Base-by-base conservation (phyloP, 73 alveolate species). In the Effrenium voratum region DNA sequence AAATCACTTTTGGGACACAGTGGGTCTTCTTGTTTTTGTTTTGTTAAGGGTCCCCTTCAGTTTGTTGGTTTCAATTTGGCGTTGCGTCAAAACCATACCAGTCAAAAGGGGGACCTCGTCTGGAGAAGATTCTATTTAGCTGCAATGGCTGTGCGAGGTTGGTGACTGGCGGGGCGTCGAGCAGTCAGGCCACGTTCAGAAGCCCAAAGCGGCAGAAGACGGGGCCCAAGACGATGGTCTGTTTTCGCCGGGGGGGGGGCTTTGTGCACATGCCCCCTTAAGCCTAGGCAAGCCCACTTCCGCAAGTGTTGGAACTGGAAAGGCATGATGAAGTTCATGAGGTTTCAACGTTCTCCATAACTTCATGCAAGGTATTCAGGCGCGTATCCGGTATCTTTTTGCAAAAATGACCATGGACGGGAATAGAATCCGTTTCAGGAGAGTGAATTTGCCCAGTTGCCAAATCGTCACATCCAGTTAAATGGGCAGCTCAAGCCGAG, bases 171-270 rank as follows among this genome's bases (percentile, higher is more conserved):
- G 41, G 12, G 95, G 85, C 49, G 28, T 47, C 28, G 95, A 87
- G 95, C 95, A 87, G 36, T 41, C 84, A 3, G 95, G 95, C 30
- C 83, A 50, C 75, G 68, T 87, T 83, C 95, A 30, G 49, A 87
- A 87, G 84, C 30, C 84, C n/a, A 40, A 28, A 47, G 28, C 38
- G 34, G 15, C 60, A 1, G 28, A 46, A 36, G 60, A 34, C 44
- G 57, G 47, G 50, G 84, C 84, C 38, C 73, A 3, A 44, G 41
- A 19, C n/a, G 55, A 44, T 5, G 55, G 80, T 1, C 52, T 63
- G 73, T 36, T 40, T 34, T 30, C 19, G 68, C 59, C 85, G 57
- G 43, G 85, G 43, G 38, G 22, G 12, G 34, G 19, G 1, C 43
- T 30, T 34, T 19, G 26, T 40, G 26, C 41, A 63, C 19, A 24